Evolutionary conservation across 2,329 filamentous ascomycete genomes (phyloP).

Genomic region (Elsinoe arachidis): DNA sequence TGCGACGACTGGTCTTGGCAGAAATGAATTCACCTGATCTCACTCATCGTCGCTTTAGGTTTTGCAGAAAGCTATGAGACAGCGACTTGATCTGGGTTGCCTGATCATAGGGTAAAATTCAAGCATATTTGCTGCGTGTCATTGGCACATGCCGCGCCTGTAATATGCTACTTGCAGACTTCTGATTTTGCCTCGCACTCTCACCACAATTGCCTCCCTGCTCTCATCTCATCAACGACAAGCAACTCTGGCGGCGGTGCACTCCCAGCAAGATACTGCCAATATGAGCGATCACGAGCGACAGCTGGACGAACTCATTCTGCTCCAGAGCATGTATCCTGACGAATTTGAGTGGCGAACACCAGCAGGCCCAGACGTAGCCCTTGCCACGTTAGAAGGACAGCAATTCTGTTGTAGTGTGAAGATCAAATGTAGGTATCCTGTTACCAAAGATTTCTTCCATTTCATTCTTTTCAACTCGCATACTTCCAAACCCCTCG

Average conservation of each 20-base stretch:
- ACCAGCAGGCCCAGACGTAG: neutral
- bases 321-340: conserved; percentile 19
- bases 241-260: too few species aligned
- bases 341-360: conserved; percentile 17
- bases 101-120: too few species aligned
- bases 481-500: neutral
- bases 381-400: conserved; percentile 1
- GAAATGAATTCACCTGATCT: neutral
- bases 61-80: neutral
- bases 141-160: too few species aligned
- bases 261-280: too few species aligned
- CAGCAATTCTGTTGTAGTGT: conserved; percentile 12
- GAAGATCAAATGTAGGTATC: conserved; percentile 14
- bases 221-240: neutral
- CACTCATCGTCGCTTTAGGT: neutral
- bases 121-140: too few species aligned
- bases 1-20: conserved; percentile 2
- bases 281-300: conserved; percentile 2
- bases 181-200: too few species aligned
- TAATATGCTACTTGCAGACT: too few species aligned
- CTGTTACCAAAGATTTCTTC: neutral
- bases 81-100: too few species aligned
- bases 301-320: conserved; percentile 15
- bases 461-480: neutral
- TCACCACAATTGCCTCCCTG: too few species aligned